These are phyloP conservation scores for Yarrowia sp. DNA, from an alignment of 805 yeast species.

Conservation along the genomic window DNA sequence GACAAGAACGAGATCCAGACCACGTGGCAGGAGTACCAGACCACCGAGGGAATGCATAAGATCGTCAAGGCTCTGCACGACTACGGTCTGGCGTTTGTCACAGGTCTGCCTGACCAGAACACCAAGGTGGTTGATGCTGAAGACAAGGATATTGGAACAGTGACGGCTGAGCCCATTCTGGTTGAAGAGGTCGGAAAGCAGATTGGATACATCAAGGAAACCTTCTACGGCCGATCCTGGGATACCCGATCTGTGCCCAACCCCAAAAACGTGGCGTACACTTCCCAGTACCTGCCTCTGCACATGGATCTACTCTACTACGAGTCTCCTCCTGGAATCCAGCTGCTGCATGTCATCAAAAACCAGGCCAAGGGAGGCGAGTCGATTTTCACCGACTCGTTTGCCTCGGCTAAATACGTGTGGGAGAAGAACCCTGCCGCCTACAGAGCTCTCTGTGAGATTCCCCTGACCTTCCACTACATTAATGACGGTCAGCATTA, in stretches of 20 bases:
- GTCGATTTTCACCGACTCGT: constrained; percentile 67
- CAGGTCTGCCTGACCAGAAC: constrained; percentile 49
- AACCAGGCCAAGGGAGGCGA: constrained; percentile 60
- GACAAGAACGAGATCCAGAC: constrained; percentile 37
- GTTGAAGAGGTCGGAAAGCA: constrained; percentile 50
- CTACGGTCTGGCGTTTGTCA: constrained; percentile 57
- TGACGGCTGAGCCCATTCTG: constrained; percentile 30
- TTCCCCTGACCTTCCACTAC: constrained; percentile 71
- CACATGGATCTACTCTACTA: constrained; percentile 77
- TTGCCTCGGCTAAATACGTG: constrained; percentile 60
- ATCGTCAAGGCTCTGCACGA: constrained; percentile 49
- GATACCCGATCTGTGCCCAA: constrained; percentile 55
- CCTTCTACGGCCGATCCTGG: constrained; percentile 70
- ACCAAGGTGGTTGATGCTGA: constrained; percentile 29
- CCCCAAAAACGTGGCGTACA: constrained; percentile 69
- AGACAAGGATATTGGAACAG: constrained; percentile 35
- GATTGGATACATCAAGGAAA: constrained; percentile 66
- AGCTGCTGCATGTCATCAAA: constrained; percentile 55
- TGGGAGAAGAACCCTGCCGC: constrained; percentile 58
- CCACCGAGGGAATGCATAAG: constrained; percentile 39
- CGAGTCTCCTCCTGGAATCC: constrained; percentile 80
- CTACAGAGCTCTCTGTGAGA: constrained; percentile 55
- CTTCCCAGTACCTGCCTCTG: constrained; percentile 60
- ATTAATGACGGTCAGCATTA: constrained; percentile 60
- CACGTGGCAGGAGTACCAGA: constrained; percentile 46